These are phyloP conservation scores for Pyrus bretschneideri DNA, from an alignment of 306 rosid genomes.

Conservation along the genomic window DNA sequence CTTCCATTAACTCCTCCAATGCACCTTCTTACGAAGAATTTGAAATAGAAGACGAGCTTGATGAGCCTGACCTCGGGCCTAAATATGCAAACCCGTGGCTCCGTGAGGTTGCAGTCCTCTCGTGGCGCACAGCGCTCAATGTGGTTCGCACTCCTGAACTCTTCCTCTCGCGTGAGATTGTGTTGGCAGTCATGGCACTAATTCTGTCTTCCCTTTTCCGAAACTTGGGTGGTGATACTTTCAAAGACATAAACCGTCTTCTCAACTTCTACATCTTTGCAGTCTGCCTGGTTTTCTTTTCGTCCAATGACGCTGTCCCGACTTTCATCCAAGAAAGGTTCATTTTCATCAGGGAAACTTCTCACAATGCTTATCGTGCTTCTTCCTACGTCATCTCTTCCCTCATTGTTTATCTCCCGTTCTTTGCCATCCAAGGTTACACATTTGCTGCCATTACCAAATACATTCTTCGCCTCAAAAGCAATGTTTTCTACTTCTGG, in stretches of 20 bases:
- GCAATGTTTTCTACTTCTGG: slow-evolving; percentile 53
- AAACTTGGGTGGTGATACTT: slow-evolving; percentile 28
- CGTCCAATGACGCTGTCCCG: slow-evolving; percentile 93
- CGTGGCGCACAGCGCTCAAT: slow-evolving; percentile 68
- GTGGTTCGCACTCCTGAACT: slow-evolving; percentile 83
- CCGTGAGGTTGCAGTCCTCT: slow-evolving; percentile 69
- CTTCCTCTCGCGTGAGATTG: slow-evolving; percentile 83
- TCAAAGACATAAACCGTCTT: slow-evolving; percentile 67
- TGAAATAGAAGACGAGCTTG: slow-evolving; percentile 47
- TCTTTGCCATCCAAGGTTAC: slow-evolving; percentile 74
- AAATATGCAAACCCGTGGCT: slow-evolving; percentile 84
- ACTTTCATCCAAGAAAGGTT: slow-evolving; percentile 76
- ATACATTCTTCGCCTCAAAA: slow-evolving; percentile 37
- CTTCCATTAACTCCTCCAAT: slow-evolving; percentile 34
- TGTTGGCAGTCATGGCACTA: slow-evolving; percentile 69
- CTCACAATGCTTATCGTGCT: slow-evolving; percentile 87
- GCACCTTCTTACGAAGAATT: slow-evolving; percentile 36
- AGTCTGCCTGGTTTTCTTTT: slow-evolving; percentile 80
- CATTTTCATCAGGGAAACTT: slow-evolving; percentile 83
- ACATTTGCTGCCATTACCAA: slow-evolving; percentile 78
- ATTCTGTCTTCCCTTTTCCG: slow-evolving; percentile 60
- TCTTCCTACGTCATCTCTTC: slow-evolving; percentile 78
- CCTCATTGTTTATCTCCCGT: slow-evolving; percentile 78
- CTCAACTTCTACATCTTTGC: slow-evolving; percentile 87
- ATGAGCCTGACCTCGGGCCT: slow-evolving; percentile 39